phyloP scores from a whole-genome alignment of 176 grass and related monocot genomes.

The Secale cereale region DNA sequence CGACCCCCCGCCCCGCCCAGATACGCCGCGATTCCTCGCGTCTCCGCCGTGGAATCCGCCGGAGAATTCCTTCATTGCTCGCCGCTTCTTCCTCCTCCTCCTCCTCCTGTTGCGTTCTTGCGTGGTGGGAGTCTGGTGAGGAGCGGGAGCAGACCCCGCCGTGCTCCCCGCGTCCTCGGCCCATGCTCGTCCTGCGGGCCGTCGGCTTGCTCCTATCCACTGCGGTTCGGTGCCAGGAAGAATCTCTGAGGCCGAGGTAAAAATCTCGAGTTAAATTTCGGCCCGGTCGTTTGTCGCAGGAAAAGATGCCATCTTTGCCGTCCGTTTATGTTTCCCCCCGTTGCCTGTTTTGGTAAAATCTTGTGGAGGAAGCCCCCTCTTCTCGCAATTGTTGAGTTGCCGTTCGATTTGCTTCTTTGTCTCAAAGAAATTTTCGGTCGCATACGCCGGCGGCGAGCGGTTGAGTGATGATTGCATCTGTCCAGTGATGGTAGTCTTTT shows the following conservation, averaged over 20 bases:
- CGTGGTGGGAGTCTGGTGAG: background rate
- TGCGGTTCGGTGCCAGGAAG: background rate
- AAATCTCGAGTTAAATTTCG: background rate
- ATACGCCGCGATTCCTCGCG: constrained; percentile 31
- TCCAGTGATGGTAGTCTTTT: background rate
- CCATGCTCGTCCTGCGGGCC: constrained; percentile 21
- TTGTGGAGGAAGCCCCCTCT: background rate
- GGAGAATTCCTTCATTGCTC: background rate
- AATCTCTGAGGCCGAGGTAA: constrained; percentile 32
- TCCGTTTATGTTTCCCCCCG: background rate
- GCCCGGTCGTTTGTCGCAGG: background rate
- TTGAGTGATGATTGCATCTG: constrained; percentile 26
- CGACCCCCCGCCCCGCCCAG: constrained; percentile 9
- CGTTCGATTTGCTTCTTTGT: background rate
- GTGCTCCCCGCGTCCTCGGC: background rate
- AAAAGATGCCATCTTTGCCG: constrained; percentile 24
- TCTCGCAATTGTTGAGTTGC: background rate
- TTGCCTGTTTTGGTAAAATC: background rate
- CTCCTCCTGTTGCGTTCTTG: background rate
- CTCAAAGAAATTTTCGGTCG: background rate
- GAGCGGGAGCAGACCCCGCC: background rate
- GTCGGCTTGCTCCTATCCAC: constrained; percentile 26
- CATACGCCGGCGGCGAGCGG: background rate
- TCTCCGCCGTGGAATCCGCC: background rate
- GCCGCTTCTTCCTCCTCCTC: background rate